Base-by-base conservation (phyloP, 2,329 filamentous ascomycete species). In the Biscogniauxia marginata region DNA sequence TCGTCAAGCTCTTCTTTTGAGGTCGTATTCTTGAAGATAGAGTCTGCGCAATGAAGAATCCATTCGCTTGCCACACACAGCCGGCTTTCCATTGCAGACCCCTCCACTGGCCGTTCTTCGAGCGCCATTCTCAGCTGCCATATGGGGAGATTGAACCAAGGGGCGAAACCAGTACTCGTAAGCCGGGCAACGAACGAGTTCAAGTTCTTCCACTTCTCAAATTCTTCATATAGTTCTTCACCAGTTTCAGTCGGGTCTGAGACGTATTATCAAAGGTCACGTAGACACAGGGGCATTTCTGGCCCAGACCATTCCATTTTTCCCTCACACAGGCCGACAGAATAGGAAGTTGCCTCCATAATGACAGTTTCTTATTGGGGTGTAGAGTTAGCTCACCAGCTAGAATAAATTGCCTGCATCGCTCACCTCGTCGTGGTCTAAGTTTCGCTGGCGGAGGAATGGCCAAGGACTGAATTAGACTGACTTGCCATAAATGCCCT, bases 1-100 rank as follows among this genome's bases (percentile, higher is more conserved):
- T 54, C 21, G 20, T 50, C 52, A 22, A 30, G 3, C 16, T 50
- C 52, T 2, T 49, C 20, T n/a, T 24, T 43, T 43, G n/a, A n/a
- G n/a, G n/a, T n/a, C 39, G 50, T 54, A 16, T 34, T 21, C 3
- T 54, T 11, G 46, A 45, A 45, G 22, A 54, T 34, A 18, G 22
- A 1, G 30, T 50, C 34, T 21, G 19, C 52, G 39, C 47, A 54
- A n/a, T 45, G 34, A 7, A 49, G 21, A 9, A 54, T 49, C 52
- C 52, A 54, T 22, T 49, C 52, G 21, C 21, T 30, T 16, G 52
- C 52, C 19, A 50, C 46, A 46, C 52, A 54, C 23, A 54, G 8
- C 19, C 22, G 46, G 47, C 46, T 49, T 30, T 46, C 39, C 52
- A 50, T 19, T 13, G 18, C 30, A n/a, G 39, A 3, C 13, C 52